Conservation (phyloP, 495 filamentous ascomycete genomes). For the Penicillium nucicola region DNA sequence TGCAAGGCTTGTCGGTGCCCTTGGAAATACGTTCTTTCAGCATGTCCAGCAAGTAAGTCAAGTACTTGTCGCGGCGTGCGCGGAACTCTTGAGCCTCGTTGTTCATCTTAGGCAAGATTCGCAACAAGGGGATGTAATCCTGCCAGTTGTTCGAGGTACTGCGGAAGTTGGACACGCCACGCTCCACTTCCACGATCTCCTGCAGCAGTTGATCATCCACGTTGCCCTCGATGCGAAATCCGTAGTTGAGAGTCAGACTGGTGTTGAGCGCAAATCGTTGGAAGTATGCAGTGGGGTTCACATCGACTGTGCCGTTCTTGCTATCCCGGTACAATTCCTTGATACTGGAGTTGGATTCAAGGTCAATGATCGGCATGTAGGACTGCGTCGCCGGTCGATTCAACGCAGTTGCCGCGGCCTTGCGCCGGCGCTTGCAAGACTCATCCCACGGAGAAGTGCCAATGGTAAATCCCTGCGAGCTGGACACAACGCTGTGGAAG, state of each 20-base stretch:
- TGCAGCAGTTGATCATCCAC: slow-evolving; percentile 55
- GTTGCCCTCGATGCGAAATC: slow-evolving; percentile 58
- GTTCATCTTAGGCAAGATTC: slow-evolving; percentile 54
- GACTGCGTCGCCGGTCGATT: slow-evolving; percentile 64
- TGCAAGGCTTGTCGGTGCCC: slow-evolving; percentile 67
- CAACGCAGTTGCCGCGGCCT: slow-evolving; percentile 67
- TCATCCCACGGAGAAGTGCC: slow-evolving; percentile 75
- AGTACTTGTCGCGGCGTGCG: slow-evolving; percentile 52
- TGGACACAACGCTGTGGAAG: slow-evolving; percentile 69
- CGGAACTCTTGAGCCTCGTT: slow-evolving; percentile 53
- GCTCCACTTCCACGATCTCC: slow-evolving; percentile 63
- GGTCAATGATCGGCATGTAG: slow-evolving; percentile 72
- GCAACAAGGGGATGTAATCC: slow-evolving; percentile 63
- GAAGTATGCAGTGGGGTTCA: slow-evolving; percentile 65
- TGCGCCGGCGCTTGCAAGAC: slow-evolving; percentile 65
- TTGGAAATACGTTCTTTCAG: slow-evolving; percentile 57
- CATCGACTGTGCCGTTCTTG: slow-evolving; percentile 52
- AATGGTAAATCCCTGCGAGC: slow-evolving; percentile 68
- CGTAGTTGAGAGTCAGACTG: slow-evolving; percentile 64
- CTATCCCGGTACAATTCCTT: slow-evolving; percentile 59
- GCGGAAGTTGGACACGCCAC: slow-evolving; percentile 60
- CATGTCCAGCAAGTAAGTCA: slow-evolving; percentile 56
- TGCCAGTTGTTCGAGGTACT: slow-evolving; percentile 69
- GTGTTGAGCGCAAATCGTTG: slow-evolving; percentile 67
- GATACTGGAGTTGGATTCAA: slow-evolving; percentile 63